Evolutionary conservation across 1,284 basidiomycete genomes (phyloP), one percentile per base, ranked within the genome.

Genomic region (Macrocystidia cucumis): DNA sequence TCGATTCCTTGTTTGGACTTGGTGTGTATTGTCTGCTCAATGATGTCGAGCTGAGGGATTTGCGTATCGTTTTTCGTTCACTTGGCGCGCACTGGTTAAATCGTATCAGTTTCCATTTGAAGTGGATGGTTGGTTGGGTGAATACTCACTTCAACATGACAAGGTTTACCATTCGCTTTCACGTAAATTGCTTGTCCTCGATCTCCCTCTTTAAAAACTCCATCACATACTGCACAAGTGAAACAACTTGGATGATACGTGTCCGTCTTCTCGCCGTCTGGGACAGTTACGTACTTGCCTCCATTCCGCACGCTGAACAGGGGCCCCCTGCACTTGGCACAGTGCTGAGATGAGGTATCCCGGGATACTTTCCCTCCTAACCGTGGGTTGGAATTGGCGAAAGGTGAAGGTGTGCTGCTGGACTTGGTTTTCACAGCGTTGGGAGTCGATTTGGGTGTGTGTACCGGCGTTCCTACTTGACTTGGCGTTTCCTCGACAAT

Each of bases 171-270:
- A 16, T 70, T 66, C 9, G 68, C 69, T 37, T 74, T 69, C 9
- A 85, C 75, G 52, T 84, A 88, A 17, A 74, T 61, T 4, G 81
- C 74, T 43, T 78, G 72, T 3, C 79, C 78, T 18, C 63, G 67
- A 30, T 63, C 61, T 23, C 62, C 63, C 48, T 82, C 80, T 42
- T 69, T 72, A 46, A 89, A 85, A 4, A 65, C 49, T 6, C 69
- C 65, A 29, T 72, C 61, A 48, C 85, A 89, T 14, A 81, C 60
- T 16, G 57, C 62, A 48, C 85, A 89, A 38, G 67, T 72, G 56
- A 89, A 87, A 50, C 85, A 89, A 26, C 73, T 67, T 2, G 70
- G 65, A 44, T 89, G 85, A 48, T 82, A 89, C 16, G 67, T 67
- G n/a, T n/a, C n/a, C 52, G 69, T 69, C 7, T 67, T 65, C 25